Percentiles rank a stretch among this genome's conserved stretches.
phyloP scores from a whole-genome alignment of 176 grass and related monocot species.

The Zoysia pacifica region DNA sequence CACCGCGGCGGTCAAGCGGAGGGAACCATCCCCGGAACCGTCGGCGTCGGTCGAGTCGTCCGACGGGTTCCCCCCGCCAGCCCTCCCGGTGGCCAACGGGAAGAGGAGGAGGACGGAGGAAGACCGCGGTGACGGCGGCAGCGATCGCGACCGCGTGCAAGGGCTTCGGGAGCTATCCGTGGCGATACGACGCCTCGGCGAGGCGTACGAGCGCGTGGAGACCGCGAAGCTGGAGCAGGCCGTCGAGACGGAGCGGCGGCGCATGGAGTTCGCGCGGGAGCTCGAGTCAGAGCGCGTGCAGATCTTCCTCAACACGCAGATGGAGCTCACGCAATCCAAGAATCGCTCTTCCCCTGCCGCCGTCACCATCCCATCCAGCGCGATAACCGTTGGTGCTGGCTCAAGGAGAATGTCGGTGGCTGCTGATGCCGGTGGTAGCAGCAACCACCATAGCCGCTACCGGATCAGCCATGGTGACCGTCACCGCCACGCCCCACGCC shows the following conservation, averaged over 20 bases:
- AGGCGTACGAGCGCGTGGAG: slow-evolving; percentile 83
- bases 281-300: slow-evolving; percentile 78
- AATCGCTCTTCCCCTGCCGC: slow-evolving; percentile 15
- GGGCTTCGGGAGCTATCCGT: slow-evolving; percentile 55
- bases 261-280: slow-evolving; percentile 74
- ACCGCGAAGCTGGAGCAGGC: slow-evolving; percentile 72
- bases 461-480: slow-evolving; percentile 23
- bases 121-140: slow-evolving; percentile 5
- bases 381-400: slow-evolving; percentile 19
- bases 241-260: slow-evolving; percentile 71
- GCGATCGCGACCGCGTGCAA: slow-evolving; percentile 28
- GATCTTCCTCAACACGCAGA: slow-evolving; percentile 92
- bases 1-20: slow-evolving; percentile 35
- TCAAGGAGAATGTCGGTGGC: slow-evolving; percentile 45
- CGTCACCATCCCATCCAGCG: neutral
- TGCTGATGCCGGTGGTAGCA: slow-evolving; percentile 44
- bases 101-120: slow-evolving; percentile 52
- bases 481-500: slow-evolving; percentile 16
- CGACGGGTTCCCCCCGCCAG: slow-evolving; percentile 68
- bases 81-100: slow-evolving; percentile 47
- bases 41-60: slow-evolving; percentile 64
- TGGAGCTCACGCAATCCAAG: slow-evolving; percentile 73
- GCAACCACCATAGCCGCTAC: slow-evolving; percentile 53
- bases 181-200: slow-evolving; percentile 59
- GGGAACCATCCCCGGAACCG: slow-evolving; percentile 41